Conservation (phyloP, 805 yeast species). For the Candida nitratophila region DNA sequence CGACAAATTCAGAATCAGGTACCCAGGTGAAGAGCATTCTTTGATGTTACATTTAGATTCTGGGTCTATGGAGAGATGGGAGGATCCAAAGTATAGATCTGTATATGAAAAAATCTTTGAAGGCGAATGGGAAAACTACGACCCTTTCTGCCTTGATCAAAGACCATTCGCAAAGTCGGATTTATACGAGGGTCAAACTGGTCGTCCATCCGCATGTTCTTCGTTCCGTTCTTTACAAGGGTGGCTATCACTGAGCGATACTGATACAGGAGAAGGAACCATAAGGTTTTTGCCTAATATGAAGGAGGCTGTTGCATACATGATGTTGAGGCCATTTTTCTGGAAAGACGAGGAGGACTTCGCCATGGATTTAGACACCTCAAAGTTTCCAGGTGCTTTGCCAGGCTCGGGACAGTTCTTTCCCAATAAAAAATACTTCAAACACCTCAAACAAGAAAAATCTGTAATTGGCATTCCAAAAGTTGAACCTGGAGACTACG, state of each 20-base stretch:
- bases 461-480: conserved; percentile 28
- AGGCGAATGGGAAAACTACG: conserved; percentile 36
- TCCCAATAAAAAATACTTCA: conserved; percentile 19
- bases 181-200: conserved; percentile 18
- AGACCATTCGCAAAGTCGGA: conserved; percentile 28
- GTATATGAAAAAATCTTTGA: conserved; percentile 30
- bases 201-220: conserved; percentile 11
- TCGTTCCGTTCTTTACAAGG: conserved; percentile 36
- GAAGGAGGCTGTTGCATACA: conserved; percentile 29
- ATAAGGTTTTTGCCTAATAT: conserved; percentile 29
- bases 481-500: conserved; percentile 33
- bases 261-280: conserved; percentile 31
- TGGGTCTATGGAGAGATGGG: conserved; percentile 41
- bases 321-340: conserved; percentile 33
- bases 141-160: conserved; percentile 30
- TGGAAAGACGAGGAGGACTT: conserved; percentile 14
- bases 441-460: conserved; percentile 25
- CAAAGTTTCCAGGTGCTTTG: conserved; percentile 28
- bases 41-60: conserved; percentile 35
- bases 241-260: conserved; percentile 33
- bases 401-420: conserved; percentile 31
- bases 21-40: conserved; percentile 28
- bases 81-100: conserved; percentile 30
- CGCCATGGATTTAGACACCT: conserved; percentile 21
- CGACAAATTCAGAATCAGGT: conserved; percentile 34